Evolutionary conservation across 2,329 filamentous ascomycete species (phyloP), one percentile per base, ranked within the genome.

Genomic region (Diaporthe australafricana): DNA sequence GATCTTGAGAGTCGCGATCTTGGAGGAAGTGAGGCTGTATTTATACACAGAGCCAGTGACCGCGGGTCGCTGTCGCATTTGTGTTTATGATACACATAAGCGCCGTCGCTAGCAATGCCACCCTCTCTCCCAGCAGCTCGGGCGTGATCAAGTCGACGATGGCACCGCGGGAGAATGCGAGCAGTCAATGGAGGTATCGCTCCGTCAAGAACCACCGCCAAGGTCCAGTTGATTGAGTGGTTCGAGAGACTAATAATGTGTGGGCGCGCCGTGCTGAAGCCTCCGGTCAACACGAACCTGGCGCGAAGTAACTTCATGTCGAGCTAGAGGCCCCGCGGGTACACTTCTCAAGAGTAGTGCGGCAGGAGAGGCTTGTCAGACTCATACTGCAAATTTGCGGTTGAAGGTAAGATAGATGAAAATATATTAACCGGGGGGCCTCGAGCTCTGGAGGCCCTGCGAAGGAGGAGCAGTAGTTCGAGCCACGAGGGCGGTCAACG

Each of bases 331-430:
- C 35, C 42, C 56, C 45, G 56, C 56, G 45, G 45, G 35, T 12
- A 60, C 60, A 50, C 53, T 32, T 47, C 38, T 62, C 27, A 30
- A 50, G 40, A 47, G 30, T 70, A 48, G 55, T 70, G 67, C 45
- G 67, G 42, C 38, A 40, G 8, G 47, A 62, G 32, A 47, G 35
- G 45, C 53, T 22, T 50, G 70, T 68, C 62, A 52, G 38, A 32
- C 62, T 56, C 50, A 45, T 71, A 30, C 62, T 73, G 72, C 77
- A 79, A 83, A 83, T 83, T 83, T 82, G 76, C 83, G 83, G 81
- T 76, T 84, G 82, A 84, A 81, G 79, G 76, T 56, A 74, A 79
- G 77, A 80, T 84, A 84, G 81, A 85, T 84, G 81, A 83, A 80
- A 73, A 77, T 76, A 84, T 80, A 84, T 84, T 84, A 65, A 65